Conservation (phyloP, 2,329 filamentous ascomycete species). For the Scolecobasidium constrictum region DNA sequence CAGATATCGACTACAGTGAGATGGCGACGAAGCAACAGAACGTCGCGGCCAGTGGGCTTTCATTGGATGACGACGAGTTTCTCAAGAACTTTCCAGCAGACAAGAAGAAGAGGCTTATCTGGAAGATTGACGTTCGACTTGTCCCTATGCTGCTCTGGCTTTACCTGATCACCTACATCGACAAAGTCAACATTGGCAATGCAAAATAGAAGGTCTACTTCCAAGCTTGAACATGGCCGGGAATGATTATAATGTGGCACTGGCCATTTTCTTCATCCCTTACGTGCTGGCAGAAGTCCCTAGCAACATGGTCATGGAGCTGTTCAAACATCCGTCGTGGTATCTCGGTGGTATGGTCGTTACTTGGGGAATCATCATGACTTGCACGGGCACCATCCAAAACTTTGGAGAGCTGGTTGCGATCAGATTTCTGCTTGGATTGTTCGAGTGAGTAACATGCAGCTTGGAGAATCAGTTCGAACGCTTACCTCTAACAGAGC, state of each 20-base stretch:
- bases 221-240: slow-evolving; percentile 42
- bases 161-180: slow-evolving; percentile 55
- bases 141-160: slow-evolving; percentile 52
- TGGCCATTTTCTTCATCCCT: slow-evolving; percentile 25
- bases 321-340: slow-evolving; percentile 20
- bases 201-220: slow-evolving; percentile 54
- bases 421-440: slow-evolving; percentile 24
- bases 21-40: too few relatives aligned
- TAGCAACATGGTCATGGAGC: slow-evolving; percentile 28
- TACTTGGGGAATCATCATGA: slow-evolving; percentile 26
- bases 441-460: slow-evolving; percentile 31
- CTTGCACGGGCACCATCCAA: slow-evolving; percentile 24
- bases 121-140: slow-evolving; percentile 38
- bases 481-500: too few relatives aligned
- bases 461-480: too few relatives aligned
- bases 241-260: slow-evolving; percentile 25
- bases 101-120: slow-evolving; percentile 34
- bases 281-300: slow-evolving; percentile 19
- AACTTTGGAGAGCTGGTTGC: slow-evolving; percentile 22
- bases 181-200: slow-evolving; percentile 65
- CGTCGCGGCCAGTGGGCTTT: too few relatives aligned
- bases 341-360: slow-evolving; percentile 27
- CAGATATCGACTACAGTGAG: too few relatives aligned
- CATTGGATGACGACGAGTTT: too few relatives aligned
- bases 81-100: too few relatives aligned